phyloP scores from a whole-genome alignment of 2,329 filamentous ascomycete species.

The Cladosporium sp. region DNA sequence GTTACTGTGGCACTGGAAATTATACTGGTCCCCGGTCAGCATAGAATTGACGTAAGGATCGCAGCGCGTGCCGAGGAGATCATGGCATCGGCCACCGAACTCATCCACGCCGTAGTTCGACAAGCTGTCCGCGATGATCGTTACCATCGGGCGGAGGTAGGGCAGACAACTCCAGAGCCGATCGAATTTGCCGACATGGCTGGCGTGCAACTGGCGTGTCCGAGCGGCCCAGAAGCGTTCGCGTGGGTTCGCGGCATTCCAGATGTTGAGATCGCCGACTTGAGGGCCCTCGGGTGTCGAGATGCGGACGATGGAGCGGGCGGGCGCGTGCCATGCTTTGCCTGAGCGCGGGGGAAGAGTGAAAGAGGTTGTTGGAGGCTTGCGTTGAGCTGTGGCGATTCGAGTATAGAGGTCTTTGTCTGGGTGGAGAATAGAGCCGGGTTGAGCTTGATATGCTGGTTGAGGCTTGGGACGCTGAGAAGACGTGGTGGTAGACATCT shows the following conservation, averaged over 20 bases:
- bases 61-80: conserved; percentile 76
- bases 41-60: conserved; percentile 80
- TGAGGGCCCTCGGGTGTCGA: conserved; percentile 74
- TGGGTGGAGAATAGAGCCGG: conserved; percentile 27
- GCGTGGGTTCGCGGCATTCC: conserved; percentile 70
- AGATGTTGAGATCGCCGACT: conserved; percentile 80
- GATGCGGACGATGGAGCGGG: conserved; percentile 66
- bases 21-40: conserved; percentile 65
- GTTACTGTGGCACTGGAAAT: conserved; percentile 83
- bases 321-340: conserved; percentile 65
- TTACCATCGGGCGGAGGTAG: conserved; percentile 70
- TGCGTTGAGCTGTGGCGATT: conserved; percentile 22
- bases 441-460: conserved; percentile 30
- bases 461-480: conserved; percentile 18
- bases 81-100: conserved; percentile 66
- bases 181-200: conserved; percentile 68
- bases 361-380: conserved; percentile 21
- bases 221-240: conserved; percentile 80
- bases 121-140: conserved; percentile 64
- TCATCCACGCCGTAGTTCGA: conserved; percentile 36
- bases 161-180: conserved; percentile 75
- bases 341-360: conserved; percentile 70
- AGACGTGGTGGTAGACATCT: too few relatives aligned
- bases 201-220: conserved; percentile 73
- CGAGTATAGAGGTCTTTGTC: conserved; percentile 27